Conservation (phyloP, 2,329 filamentous ascomycete genomes). For the Cordyceps pruinosa region DNA sequence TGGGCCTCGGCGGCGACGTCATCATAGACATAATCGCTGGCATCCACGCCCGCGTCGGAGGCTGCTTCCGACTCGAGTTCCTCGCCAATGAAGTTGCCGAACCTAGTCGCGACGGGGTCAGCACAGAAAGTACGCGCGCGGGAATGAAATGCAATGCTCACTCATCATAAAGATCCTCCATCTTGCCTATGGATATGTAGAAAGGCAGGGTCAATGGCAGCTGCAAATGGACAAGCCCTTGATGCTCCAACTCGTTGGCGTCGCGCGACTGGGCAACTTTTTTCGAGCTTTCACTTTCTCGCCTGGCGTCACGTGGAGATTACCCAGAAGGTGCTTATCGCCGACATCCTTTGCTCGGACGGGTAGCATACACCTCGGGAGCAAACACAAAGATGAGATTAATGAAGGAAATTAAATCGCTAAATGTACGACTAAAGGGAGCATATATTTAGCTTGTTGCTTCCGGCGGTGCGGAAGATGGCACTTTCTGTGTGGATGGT, state of each 20-base stretch:
- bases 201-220: conserved; percentile 17
- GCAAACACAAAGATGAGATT: too few relatives aligned
- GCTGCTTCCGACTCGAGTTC: conserved; percentile 79
- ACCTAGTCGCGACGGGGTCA: conserved; percentile 46
- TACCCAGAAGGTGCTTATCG: conserved; percentile 6
- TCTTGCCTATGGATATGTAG: conserved; percentile 31
- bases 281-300: conserved; percentile 14
- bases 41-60: conserved; percentile 68
- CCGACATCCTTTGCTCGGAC: too few relatives aligned
- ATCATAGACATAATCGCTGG: conserved; percentile 74
- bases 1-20: conserved; percentile 62
- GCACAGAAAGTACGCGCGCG: neutral
- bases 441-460: too few relatives aligned
- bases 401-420: too few relatives aligned
- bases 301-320: conserved; percentile 9
- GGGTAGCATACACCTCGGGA: too few relatives aligned
- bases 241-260: neutral
- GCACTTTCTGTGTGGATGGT: too few relatives aligned
- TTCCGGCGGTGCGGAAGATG: too few relatives aligned
- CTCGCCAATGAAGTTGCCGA: conserved; percentile 97
- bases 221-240: conserved; percentile 13
- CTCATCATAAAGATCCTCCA: conserved; percentile 99
- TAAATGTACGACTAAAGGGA: too few relatives aligned
- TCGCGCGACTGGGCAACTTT: conserved; percentile 13
- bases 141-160: conserved; percentile 31